Conservation (phyloP, 1,284 basidiomycete species). For the Mycena sp. region DNA sequence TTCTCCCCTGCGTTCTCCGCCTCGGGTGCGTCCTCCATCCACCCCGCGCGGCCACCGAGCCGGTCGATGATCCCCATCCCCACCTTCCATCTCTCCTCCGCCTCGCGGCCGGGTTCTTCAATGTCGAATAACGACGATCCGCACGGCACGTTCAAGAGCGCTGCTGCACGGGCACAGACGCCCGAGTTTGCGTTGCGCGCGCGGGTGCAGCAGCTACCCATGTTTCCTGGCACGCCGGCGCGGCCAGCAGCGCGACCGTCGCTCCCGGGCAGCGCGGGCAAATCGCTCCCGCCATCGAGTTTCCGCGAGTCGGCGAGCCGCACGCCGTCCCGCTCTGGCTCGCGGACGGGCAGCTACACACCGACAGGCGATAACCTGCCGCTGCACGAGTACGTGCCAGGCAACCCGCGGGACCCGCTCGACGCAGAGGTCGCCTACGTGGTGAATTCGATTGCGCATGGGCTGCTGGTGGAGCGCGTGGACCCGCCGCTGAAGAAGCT, state of each 20-base stretch:
- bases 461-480: constrained; percentile 80
- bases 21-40: constrained; percentile 52
- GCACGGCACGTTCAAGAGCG: constrained; percentile 54
- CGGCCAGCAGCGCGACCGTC: constrained; percentile 56
- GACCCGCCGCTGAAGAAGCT: constrained; percentile 77
- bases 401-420: constrained; percentile 81
- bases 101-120: constrained; percentile 76
- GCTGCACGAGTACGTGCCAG: constrained; percentile 73
- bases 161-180: constrained; percentile 69
- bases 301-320: constrained; percentile 71
- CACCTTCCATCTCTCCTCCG: constrained; percentile 73
- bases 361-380: constrained; percentile 64
- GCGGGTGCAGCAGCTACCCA: constrained; percentile 64
- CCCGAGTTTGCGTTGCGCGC: constrained; percentile 71
- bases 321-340: constrained; percentile 72
- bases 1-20: constrained; percentile 70
- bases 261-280: constrained; percentile 42
- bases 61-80: constrained; percentile 86
- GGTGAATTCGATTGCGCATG: constrained; percentile 81
- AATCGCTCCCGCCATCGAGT: constrained; percentile 75
- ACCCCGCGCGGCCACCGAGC: constrained; percentile 80
- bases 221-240: constrained; percentile 56
- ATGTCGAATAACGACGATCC: constrained; percentile 68
- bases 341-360: constrained; percentile 70
- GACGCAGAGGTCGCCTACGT: constrained; percentile 83